Conservation (phyloP, 352 stramenopile genomes). For the Phytopythium boreale region DNA sequence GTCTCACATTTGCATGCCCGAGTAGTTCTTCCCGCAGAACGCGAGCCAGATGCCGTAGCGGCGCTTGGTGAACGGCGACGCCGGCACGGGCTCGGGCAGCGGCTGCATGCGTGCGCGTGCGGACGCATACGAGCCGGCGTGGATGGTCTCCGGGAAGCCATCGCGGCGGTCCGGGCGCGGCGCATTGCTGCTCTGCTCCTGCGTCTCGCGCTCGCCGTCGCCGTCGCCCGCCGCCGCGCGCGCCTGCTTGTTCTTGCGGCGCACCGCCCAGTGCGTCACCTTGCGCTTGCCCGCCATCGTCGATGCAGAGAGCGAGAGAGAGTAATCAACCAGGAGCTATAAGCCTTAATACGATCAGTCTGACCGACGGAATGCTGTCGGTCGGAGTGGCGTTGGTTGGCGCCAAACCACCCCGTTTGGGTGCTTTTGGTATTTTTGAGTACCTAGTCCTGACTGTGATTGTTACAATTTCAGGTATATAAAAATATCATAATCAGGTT, state of each 20-base stretch:
- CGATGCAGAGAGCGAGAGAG: not conserved
- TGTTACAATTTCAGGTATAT: not conserved
- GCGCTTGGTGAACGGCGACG: slow-evolving; percentile 32
- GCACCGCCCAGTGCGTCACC: slow-evolving; percentile 64
- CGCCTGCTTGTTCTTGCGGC: slow-evolving; percentile 75
- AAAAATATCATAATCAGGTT: too few species aligned
- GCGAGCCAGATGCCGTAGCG: slow-evolving; percentile 83
- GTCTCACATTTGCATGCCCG: slow-evolving; percentile 85
- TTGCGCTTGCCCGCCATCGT: slow-evolving; percentile 51
- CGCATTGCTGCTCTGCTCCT: slow-evolving; percentile 7
- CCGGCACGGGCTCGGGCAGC: not conserved
- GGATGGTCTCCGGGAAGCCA: slow-evolving; percentile 55
- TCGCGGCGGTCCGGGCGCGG: slow-evolving; percentile 39
- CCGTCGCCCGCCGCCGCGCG: slow-evolving; percentile 18
- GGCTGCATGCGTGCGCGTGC: slow-evolving; percentile 19
- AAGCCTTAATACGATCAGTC: not conserved
- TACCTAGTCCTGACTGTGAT: not conserved
- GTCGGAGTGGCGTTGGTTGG: not conserved
- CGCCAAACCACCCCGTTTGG: not conserved
- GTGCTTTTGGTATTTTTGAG: not conserved
- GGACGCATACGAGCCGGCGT: slow-evolving; percentile 79
- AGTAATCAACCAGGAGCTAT: not conserved
- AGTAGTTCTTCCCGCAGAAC: slow-evolving; percentile 89
- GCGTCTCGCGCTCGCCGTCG: slow-evolving; percentile 16
- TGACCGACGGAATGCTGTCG: too few species aligned